Conservation (phyloP, 1,284 basidiomycete genomes). For the Lignosus rhinocerotis region DNA sequence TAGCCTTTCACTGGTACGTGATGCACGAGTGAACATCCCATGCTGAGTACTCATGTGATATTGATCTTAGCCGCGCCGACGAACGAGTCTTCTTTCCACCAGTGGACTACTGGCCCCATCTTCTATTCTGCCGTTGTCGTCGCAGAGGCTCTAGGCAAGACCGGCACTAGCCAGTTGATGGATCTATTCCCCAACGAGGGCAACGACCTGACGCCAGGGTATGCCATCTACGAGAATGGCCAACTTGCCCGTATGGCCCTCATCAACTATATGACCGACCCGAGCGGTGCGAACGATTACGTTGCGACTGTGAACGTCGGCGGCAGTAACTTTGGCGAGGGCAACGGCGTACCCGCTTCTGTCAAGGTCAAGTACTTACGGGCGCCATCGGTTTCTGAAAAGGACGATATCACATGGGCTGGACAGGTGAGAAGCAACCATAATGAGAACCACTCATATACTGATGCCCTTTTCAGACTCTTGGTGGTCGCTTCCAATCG, state of each 20-base stretch:
- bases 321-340: slow-evolving; percentile 38
- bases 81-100: slow-evolving; percentile 52
- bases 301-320: slow-evolving; percentile 45
- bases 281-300: slow-evolving; percentile 49
- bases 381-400: slow-evolving; percentile 55
- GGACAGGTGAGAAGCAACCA: slow-evolving; percentile 30
- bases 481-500: slow-evolving; percentile 58
- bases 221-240: slow-evolving; percentile 69
- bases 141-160: slow-evolving; percentile 67
- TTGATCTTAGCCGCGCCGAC: slow-evolving; percentile 51
- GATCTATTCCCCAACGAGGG: slow-evolving; percentile 53
- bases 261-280: slow-evolving; percentile 66
- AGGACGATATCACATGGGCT: slow-evolving; percentile 75
- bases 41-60: not conserved
- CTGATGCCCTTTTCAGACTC: slow-evolving; percentile 43
- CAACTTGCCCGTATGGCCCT: slow-evolving; percentile 55
- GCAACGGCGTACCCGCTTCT: slow-evolving; percentile 38
- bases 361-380: slow-evolving; percentile 54
- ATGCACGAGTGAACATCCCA: not conserved
- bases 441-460: too few relatives aligned
- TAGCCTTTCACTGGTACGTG: slow-evolving; percentile 38
- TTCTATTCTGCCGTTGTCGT: slow-evolving; percentile 70
- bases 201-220: slow-evolving; percentile 61
- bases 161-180: slow-evolving; percentile 56
- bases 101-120: slow-evolving; percentile 65